Percentiles rank a stretch among this genome's conserved stretches.
Evolutionary conservation across 2,329 filamentous ascomycete genomes (phyloP).

Genomic region (Neofusicoccum umdonicola): DNA sequence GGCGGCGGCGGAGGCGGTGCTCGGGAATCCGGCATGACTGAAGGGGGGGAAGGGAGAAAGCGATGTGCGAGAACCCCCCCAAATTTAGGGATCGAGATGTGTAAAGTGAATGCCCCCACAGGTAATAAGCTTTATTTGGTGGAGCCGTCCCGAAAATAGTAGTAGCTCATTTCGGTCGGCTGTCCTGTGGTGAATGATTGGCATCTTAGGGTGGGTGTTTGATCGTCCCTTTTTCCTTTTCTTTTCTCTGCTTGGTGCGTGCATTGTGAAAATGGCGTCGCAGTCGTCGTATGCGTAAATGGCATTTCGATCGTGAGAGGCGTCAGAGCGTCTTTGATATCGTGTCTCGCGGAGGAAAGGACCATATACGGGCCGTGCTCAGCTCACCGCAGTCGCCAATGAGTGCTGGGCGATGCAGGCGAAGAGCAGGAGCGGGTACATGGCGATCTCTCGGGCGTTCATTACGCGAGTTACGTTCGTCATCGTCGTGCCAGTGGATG

Average conservation of each 20-base stretch:
- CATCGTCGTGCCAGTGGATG: not conserved
- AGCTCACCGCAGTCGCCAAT: not conserved
- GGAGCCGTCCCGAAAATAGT: constrained; percentile 4
- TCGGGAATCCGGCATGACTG: not conserved
- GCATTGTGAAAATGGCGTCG: not conserved
- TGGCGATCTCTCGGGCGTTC: constrained; percentile 8
- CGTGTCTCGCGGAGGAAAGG: not conserved
- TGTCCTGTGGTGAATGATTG: not conserved
- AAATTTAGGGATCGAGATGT: constrained; percentile 1
- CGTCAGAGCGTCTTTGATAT: not conserved
- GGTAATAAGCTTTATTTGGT: constrained; percentile 11
- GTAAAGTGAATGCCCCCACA: not conserved
- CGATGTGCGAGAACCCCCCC: not conserved
- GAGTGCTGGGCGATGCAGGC: not conserved
- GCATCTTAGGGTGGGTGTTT: not conserved
- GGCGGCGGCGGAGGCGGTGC: not conserved
- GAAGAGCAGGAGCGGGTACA: not conserved
- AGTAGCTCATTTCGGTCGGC: constrained; percentile 1
- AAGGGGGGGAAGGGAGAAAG: not conserved
- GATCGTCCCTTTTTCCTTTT: not conserved
- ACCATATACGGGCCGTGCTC: not conserved
- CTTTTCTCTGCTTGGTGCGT: not conserved
- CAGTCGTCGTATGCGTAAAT: constrained; percentile 1
- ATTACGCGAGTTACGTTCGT: constrained; percentile 1
- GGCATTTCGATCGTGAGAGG: constrained; percentile 9